phyloP scores from a whole-genome alignment of 2,329 filamentous ascomycete genomes.

The Aspergillus hortae region DNA sequence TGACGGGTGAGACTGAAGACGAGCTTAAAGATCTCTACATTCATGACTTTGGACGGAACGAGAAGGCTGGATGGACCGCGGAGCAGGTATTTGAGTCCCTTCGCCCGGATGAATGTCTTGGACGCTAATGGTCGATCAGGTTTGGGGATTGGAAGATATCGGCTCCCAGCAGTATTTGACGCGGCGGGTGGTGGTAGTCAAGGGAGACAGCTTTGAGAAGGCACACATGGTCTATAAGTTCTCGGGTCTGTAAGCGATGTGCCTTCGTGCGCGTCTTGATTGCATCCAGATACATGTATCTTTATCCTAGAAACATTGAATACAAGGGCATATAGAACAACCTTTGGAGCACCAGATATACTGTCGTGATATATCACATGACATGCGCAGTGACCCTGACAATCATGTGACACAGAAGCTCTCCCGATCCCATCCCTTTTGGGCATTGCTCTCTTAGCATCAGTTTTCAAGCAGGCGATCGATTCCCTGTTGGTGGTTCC shows the following conservation, averaged over 20 bases:
- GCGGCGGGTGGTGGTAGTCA: conserved; percentile 6
- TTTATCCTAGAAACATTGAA: no score
- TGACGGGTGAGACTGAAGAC: neutral
- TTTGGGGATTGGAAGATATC: conserved; percentile 8
- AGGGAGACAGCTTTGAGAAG: conserved; percentile 3
- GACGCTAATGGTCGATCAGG: neutral
- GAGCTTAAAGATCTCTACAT: conserved; percentile 5
- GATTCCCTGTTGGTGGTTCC: neutral
- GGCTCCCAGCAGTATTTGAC: conserved; percentile 4
- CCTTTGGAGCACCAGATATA: no score
- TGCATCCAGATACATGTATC: no score
- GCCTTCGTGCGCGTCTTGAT: no score
- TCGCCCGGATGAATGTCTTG: no score
- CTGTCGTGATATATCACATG: no score
- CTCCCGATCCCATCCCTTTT: neutral
- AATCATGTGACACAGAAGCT: neutral
- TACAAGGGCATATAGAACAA: no score
- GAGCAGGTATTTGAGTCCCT: conserved; percentile 4
- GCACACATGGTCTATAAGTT: conserved; percentile 8
- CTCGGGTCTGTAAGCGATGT: neutral
- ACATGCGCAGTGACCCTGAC: no score
- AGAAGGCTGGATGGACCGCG: conserved; percentile 7
- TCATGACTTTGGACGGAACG: conserved; percentile 9
- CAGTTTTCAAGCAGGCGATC: neutral
- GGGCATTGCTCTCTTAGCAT: neutral